phyloP scores from a whole-genome alignment of 768 basidiomycete species.

The Mycena latifolia region DNA sequence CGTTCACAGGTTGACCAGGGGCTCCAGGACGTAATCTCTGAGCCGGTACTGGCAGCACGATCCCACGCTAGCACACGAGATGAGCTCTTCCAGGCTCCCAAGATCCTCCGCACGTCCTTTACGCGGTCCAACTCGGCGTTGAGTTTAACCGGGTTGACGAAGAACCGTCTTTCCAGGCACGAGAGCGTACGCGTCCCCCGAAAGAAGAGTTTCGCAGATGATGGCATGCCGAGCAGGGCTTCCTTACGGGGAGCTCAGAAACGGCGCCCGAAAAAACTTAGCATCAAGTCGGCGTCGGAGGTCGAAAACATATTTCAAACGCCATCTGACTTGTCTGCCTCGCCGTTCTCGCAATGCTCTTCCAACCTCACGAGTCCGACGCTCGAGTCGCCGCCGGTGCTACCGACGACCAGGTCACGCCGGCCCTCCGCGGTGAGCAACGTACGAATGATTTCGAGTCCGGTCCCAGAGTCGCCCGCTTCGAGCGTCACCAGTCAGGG shows the following conservation, averaged over 20 bases:
- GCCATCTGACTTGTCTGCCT: constrained; percentile 43
- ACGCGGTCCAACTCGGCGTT: constrained; percentile 70
- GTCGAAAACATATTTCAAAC: constrained; percentile 39
- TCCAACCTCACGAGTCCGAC: constrained; percentile 34
- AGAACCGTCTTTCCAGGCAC: constrained; percentile 71
- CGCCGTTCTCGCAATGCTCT: constrained; percentile 55
- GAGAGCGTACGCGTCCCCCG: constrained; percentile 79
- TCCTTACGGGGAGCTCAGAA: constrained; percentile 33
- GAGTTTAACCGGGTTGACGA: constrained; percentile 72
- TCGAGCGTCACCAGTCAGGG: constrained; percentile 14
- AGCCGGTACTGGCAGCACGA: constrained; percentile 76
- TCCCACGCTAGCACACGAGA: constrained; percentile 72
- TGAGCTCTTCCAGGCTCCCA: constrained; percentile 70
- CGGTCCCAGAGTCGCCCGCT: constrained; percentile 12
- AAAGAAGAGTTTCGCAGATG: constrained; percentile 61
- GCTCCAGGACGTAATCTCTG: constrained; percentile 85
- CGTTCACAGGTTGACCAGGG: constrained; percentile 82
- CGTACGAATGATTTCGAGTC: background rate
- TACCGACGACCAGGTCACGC: constrained; percentile 33
- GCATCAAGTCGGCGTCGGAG: constrained; percentile 48
- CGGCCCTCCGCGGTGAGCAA: constrained; percentile 13
- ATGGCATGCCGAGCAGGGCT: constrained; percentile 44
- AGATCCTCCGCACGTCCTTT: constrained; percentile 54
- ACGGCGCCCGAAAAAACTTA: constrained; percentile 50
- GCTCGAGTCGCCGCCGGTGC: constrained; percentile 35